A percentile compares a stretch with the other conserved stretches of the same genome.
Conservation (phyloP, 768 basidiomycete species). For the Psilocybe cubensis region DNA sequence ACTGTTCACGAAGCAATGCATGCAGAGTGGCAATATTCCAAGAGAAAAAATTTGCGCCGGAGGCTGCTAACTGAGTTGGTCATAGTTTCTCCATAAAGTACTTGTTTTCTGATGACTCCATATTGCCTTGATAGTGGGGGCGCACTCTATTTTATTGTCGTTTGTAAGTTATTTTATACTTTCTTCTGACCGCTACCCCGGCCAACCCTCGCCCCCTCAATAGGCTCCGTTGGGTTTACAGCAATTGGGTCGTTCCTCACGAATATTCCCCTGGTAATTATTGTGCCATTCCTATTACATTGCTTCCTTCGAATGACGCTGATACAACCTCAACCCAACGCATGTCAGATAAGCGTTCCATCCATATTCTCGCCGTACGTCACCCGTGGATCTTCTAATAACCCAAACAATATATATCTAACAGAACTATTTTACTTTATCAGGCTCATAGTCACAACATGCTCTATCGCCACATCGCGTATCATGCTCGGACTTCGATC, state of each 20-base stretch:
- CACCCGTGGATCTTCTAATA: background rate
- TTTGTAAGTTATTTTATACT: constrained; percentile 23
- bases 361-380: constrained; percentile 39
- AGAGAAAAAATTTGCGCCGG: background rate
- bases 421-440: background rate
- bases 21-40: background rate
- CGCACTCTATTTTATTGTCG: constrained; percentile 43
- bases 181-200: background rate
- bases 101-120: background rate
- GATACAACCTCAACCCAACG: background rate
- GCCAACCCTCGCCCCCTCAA: no score
- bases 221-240: constrained; percentile 36
- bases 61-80: background rate
- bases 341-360: constrained; percentile 37
- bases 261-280: constrained; percentile 29
- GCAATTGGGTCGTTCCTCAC: constrained; percentile 36
- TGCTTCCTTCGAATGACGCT: background rate
- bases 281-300: background rate
- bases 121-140: constrained; percentile 33
- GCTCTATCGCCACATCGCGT: constrained; percentile 33
- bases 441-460: constrained; percentile 29
- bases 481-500: constrained; percentile 31
- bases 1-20: background rate
- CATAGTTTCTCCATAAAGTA: background rate
- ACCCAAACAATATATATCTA: background rate